Evolutionary conservation across 805 yeast species (phyloP), one percentile per base, ranked within the genome.

Genomic region (Spathaspora hagerdaliae): DNA sequence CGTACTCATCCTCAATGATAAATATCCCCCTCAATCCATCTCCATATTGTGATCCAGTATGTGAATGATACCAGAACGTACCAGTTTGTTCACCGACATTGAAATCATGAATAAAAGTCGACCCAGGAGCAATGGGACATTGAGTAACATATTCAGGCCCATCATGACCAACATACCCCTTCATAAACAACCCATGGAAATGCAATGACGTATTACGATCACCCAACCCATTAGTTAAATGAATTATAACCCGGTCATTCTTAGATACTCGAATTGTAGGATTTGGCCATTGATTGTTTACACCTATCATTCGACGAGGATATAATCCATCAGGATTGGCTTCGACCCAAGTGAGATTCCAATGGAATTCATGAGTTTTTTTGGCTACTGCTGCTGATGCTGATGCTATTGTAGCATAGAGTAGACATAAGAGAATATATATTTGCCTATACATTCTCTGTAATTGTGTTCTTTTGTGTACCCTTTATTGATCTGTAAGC

Each of bases 11-110:
- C 49, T 83, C 87, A 33, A 86, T 75, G 12, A 85, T 73, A 47
- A 86, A 74, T 36, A 85, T 64, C 0, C 85, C 90, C 54, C 92
- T 73, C 49, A 86, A 64, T 0, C 95, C 95, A 62, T 86, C 95
- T 45, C 85, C 79, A 55, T 86, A 86, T 58, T 86, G 94, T 11
- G 85, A 69, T 0, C 88, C 90, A 34, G 82, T 73, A 56, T 86
- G 95, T 5, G 89, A 81, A 60, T 86, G 95, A 62, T 85, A 86
- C 95, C 95, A 86, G 41, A 57, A 65, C 3, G 67, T 63, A 14
- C 74, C 74, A 1, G 58, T 55, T 47, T 69, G 74, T 42, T 64
- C 61, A 14, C 48, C 46, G 5, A 68, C 70, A 5, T 63, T 61
- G 48, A 73, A 73, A 54, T 73, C 64, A 53, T 73, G 72, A 14